Evolutionary conservation across 2,329 filamentous ascomycete genomes (phyloP), one percentile per base, ranked within the genome.

Genomic region (Verticillium zaregamsianum): DNA sequence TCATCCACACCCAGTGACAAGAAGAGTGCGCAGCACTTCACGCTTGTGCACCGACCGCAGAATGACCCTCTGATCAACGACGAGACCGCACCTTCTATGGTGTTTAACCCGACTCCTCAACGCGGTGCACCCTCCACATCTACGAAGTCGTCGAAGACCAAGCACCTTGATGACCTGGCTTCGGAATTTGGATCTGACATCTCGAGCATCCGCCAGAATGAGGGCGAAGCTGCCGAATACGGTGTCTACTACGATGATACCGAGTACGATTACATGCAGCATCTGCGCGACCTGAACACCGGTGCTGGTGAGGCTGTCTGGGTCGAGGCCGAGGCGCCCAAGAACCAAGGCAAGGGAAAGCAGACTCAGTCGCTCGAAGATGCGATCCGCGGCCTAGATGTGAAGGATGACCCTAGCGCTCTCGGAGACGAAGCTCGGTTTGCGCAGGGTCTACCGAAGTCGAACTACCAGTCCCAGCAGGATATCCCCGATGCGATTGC

Each of bases 191-290:
- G 90, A 1, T 80, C 84, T 37, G 86, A 89, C 35, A 81, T 83
- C 25, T 80, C 82, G 52, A 78, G 78, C 63, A 87, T 97, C 66
- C 88, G 93, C 68, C 85, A 86, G 61, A 98, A 99, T 74, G 95
- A 99, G 77, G 96, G 96, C 69, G 93, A 99, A 78, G 95, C 96
- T 9, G 95, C 96, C 67, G 91, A 91, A 74, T 87, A 97, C 76
- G 95, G 95, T 66, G 86, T 99, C 66, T 99, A 91, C 81, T 99
- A 85, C 75, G 96, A 99, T 76, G 95, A 99, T 77, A 90, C 91
- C 66, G 86, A 92, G 71, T 99, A 99, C 77, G 95, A 99, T 77
- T 99, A 99, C 79, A 99, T 99, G 95, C 95, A 99, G 76, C 95
- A 99, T 77, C 81, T 99, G 83, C 90, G 93, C 61, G 95, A 98